Conservation (phyloP, 306 rosid species). For the Lagenaria siceraria region DNA sequence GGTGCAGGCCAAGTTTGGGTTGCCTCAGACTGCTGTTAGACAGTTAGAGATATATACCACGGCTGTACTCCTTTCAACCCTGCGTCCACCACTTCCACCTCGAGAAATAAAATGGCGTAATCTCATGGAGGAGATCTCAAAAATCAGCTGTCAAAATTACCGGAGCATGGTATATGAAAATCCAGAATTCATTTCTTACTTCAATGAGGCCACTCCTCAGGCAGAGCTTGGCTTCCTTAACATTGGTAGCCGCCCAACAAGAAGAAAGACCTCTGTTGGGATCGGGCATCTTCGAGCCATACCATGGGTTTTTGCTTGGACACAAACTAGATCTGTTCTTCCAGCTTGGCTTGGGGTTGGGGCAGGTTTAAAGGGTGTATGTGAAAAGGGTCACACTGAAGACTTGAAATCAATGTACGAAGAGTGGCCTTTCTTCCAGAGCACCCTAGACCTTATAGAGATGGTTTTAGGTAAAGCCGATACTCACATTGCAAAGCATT, state of each 20-base stretch:
- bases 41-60: slow-evolving; percentile 93
- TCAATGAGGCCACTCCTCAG: slow-evolving; percentile 92
- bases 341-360: slow-evolving; percentile 99
- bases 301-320: slow-evolving; percentile 98
- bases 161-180: slow-evolving; percentile 69
- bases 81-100: slow-evolving; percentile 79
- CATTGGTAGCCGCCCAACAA: slow-evolving; percentile 90
- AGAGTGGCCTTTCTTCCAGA: slow-evolving; percentile 93
- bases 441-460: slow-evolving; percentile 81
- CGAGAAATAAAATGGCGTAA: slow-evolving; percentile 82
- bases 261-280: slow-evolving; percentile 61
- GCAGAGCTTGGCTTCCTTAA: slow-evolving; percentile 95
- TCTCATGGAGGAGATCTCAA: slow-evolving; percentile 86
- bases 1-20: slow-evolving; percentile 89
- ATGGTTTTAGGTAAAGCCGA: slow-evolving; percentile 94
- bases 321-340: slow-evolving; percentile 86
- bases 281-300: slow-evolving; percentile 90
- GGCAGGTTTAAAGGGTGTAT: slow-evolving; percentile 71
- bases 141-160: slow-evolving; percentile 65
- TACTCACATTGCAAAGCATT: slow-evolving; percentile 74
- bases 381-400: slow-evolving; percentile 67
- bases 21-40: slow-evolving; percentile 84
- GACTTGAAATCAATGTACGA: slow-evolving; percentile 72
- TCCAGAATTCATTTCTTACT: slow-evolving; percentile 76
- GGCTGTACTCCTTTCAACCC: slow-evolving; percentile 88